These are phyloP conservation scores for Backusella parvicylindrica DNA, from an alignment of 192 early-diverging fungal genomes.

Conservation along the genomic window DNA sequence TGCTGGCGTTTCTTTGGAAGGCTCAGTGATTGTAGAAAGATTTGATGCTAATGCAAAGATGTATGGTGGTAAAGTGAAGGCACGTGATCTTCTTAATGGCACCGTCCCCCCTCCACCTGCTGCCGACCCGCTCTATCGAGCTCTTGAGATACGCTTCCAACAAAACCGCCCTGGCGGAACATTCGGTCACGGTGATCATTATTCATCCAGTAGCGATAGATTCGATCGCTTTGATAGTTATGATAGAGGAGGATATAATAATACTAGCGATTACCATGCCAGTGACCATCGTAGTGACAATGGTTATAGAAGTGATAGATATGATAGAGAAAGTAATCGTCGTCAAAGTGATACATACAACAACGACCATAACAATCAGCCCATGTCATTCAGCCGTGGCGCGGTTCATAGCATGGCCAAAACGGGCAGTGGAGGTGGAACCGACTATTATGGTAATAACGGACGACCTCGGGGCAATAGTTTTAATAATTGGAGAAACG, in stretches of 20 bases:
- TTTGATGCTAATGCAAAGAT: slow-evolving; percentile 97
- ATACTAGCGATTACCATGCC: background rate
- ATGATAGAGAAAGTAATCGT: background rate
- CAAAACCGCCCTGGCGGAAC: background rate
- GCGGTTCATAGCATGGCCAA: background rate
- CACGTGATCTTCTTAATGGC: slow-evolving; percentile 81
- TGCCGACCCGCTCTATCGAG: slow-evolving; percentile 74
- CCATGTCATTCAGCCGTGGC: background rate
- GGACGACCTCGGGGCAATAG: background rate
- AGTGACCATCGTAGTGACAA: background rate
- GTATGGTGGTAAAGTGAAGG: slow-evolving; percentile 79
- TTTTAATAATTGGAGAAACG: background rate
- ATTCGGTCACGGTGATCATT: background rate
- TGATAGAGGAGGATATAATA: background rate
- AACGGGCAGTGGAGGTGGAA: background rate
- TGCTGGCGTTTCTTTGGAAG: slow-evolving; percentile 66
- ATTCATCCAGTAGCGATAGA: background rate
- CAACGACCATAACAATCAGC: background rate
- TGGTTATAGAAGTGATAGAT: background rate
- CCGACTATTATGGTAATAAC: background rate
- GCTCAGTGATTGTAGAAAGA: slow-evolving; percentile 78
- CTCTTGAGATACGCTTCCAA: slow-evolving; percentile 44
- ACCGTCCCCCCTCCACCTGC: slow-evolving; percentile 65
- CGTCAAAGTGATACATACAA: background rate
- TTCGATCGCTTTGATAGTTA: background rate